Evolutionary conservation across 371 early-diverging fungal genomes (phyloP).

Genomic region (Choanephora cucurbitarum): DNA sequence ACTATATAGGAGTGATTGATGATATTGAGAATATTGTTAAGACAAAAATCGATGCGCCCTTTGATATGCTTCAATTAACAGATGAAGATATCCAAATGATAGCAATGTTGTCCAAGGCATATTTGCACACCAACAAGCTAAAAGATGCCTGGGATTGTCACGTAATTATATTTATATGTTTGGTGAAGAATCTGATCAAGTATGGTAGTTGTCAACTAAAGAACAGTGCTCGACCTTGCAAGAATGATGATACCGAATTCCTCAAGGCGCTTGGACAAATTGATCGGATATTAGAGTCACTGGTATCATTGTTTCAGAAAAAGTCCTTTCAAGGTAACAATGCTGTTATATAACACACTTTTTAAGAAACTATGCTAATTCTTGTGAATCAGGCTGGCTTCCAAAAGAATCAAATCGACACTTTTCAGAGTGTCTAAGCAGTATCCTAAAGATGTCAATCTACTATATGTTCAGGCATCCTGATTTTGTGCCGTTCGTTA

Average conservation of each 20-base stretch:
- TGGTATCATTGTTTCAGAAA: slow-evolving; percentile 10
- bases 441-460: slow-evolving; percentile 23
- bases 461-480: slow-evolving; percentile 48
- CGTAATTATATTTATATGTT: slow-evolving; percentile 20
- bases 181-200: slow-evolving; percentile 24
- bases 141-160: slow-evolving; percentile 42
- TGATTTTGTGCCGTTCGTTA: slow-evolving; percentile 50
- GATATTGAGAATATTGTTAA: slow-evolving; percentile 33
- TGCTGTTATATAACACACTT: neutral
- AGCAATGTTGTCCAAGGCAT: slow-evolving; percentile 27
- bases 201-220: slow-evolving; percentile 27
- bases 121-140: slow-evolving; percentile 20
- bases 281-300: slow-evolving; percentile 7
- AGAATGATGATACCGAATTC: slow-evolving; percentile 34
- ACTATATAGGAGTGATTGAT: slow-evolving; percentile 48
- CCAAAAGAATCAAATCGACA: neutral
- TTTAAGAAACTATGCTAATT: neutral
- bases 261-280: slow-evolving; percentile 25
- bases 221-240: slow-evolving; percentile 6
- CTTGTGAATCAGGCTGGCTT: slow-evolving; percentile 14
- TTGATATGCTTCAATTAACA: slow-evolving; percentile 18
- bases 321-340: slow-evolving; percentile 7
- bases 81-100: slow-evolving; percentile 21
- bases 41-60: slow-evolving; percentile 13
- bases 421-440: slow-evolving; percentile 1